Conservation (phyloP, 106 monocot genomes). For the Iris macrosiphon region DNA sequence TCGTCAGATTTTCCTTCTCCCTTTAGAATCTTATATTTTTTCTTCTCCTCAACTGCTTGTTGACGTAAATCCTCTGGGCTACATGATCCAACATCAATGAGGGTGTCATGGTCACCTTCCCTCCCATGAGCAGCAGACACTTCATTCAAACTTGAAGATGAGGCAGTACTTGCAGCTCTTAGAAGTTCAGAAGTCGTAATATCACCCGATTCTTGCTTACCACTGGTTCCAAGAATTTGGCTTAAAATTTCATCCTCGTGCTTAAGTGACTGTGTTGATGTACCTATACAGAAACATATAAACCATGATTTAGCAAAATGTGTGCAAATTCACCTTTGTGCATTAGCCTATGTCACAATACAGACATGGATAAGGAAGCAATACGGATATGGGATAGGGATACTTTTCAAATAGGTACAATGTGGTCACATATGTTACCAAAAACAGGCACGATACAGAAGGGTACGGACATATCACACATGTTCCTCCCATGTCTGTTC, state of each 20-base stretch:
- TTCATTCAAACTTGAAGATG: conserved; percentile 29
- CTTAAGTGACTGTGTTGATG: conserved; percentile 28
- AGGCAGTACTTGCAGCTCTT: conserved; percentile 8
- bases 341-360: no score
- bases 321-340: no score
- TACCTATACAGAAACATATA: conserved; percentile 21
- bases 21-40: conserved; percentile 61
- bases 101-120: neutral
- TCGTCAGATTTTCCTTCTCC: conserved; percentile 78
- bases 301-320: neutral
- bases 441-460: no score
- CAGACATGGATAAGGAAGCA: no score
- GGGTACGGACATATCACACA: no score
- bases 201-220: conserved; percentile 24
- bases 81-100: conserved; percentile 16
- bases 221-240: conserved; percentile 45
- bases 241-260: conserved; percentile 48
- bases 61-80: conserved; percentile 77
- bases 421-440: no score
- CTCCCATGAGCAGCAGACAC: conserved; percentile 7
- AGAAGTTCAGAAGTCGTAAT: conserved; percentile 12
- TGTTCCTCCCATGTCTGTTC: no score
- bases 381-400: no score
- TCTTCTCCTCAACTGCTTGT: conserved; percentile 84
- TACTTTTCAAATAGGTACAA: no score